Percentiles rank a stretch among this genome's conserved stretches.
These are phyloP conservation scores for Gossypium trilobum DNA, from an alignment of 441 rosid species.

Conservation along the genomic window DNA sequence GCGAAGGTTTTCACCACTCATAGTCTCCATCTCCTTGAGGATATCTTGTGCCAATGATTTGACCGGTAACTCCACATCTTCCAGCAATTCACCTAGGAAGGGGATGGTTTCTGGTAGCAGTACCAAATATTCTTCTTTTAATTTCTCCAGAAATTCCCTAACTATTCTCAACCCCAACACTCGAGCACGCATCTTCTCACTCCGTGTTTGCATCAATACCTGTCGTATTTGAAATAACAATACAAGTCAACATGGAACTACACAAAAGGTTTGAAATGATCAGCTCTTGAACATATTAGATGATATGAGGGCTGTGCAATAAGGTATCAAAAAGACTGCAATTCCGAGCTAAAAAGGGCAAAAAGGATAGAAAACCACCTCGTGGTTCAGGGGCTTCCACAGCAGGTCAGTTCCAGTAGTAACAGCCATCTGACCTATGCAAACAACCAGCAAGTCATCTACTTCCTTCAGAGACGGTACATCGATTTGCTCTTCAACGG, in stretches of 20 bases:
- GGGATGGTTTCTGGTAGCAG: slow-evolving; percentile 79
- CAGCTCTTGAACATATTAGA: background rate
- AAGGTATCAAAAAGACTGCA: background rate
- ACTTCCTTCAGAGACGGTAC: slow-evolving; percentile 64
- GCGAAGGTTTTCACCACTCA: slow-evolving; percentile 77
- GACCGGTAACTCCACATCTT: slow-evolving; percentile 75
- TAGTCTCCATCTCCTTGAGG: slow-evolving; percentile 74
- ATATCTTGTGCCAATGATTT: slow-evolving; percentile 78
- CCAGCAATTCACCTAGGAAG: slow-evolving; percentile 82
- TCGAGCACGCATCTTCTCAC: slow-evolving; percentile 65
- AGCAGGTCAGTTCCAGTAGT: slow-evolving; percentile 82
- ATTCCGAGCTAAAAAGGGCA: background rate
- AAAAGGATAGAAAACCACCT: slow-evolving; percentile 38
- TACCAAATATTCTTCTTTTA: slow-evolving; percentile 85
- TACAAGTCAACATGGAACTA: background rate
- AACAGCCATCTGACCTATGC: slow-evolving; percentile 95
- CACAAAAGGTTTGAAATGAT: background rate
- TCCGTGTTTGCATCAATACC: slow-evolving; percentile 91
- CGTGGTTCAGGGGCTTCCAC: slow-evolving; percentile 90
- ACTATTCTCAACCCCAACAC: slow-evolving; percentile 68
- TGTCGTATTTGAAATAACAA: slow-evolving; percentile 16
- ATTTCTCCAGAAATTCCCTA: slow-evolving; percentile 57
- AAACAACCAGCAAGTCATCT: slow-evolving; percentile 58
- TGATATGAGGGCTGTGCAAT: background rate
- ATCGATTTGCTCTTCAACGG: slow-evolving; percentile 40